Base-by-base conservation (phyloP, 352 stramenopile species). In the Chrysophaeum taylorii region DNA sequence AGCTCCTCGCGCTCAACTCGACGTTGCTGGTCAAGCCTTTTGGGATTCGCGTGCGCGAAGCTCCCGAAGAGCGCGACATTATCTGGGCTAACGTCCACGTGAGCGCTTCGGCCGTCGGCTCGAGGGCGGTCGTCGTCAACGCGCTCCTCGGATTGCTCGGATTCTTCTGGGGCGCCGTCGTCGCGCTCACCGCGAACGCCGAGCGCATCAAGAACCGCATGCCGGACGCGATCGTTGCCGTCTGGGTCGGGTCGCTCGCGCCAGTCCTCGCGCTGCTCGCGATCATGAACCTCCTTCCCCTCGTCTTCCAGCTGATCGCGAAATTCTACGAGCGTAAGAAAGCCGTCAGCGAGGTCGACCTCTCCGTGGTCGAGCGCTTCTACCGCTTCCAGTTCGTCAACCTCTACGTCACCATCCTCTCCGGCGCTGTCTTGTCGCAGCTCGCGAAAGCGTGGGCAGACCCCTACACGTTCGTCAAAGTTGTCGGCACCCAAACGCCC, bases 361-460 rank as follows among this genome's bases (percentile, higher is more conserved):
- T 66, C 33, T 35, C 16, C 31, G 57, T 66, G 16, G 57, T 66
- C 5, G 57, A 42, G 33, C 57, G 57, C 21, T 66, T 66, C 36
- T 33, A 38, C 14, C 31, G 35, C 2, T 66, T 66, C n/a, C 57
- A 66, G 57, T 33, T 66, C 15, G 31, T 66, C 12, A 66, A 66
- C n/a, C 33, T 66, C 35, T 66, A 66, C 57, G 57, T 66, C 2
- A 29, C 57, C 31, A 66, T 66, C 31, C 36, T 66, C 57, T 45
- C 36, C 4, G n/a, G 33, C 12, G 57, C 57, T 2, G 9, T 66
- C 9, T n/a, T 66, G 31, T 14, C 1, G 2, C 31, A 66, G 15
- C 12, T 66, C 7, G 2, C 41, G 57, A n/a, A 23, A 7, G 16
- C 33, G 12, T 66, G 57, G 57, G 5, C 16, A n/a, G 41, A 31